phyloP scores from a whole-genome alignment of 2,329 filamentous ascomycete species.

The Fusarium bactridioides region DNA sequence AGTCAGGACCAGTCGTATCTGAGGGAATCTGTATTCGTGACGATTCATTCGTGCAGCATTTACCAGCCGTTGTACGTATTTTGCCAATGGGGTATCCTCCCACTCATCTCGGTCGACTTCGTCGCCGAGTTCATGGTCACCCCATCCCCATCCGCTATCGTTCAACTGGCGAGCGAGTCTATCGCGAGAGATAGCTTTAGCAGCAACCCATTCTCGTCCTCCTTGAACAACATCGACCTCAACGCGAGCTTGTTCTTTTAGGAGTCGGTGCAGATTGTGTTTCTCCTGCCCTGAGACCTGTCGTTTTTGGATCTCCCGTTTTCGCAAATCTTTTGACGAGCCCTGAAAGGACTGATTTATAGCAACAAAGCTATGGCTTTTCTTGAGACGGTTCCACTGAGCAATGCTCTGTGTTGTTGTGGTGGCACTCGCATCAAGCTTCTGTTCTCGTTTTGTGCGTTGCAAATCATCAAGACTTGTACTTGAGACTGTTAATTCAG shows the following conservation, averaged over 20 bases:
- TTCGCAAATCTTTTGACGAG: constrained; percentile 41
- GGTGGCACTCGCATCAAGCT: constrained; percentile 39
- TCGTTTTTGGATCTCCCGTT: constrained; percentile 33
- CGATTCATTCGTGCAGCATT: constrained; percentile 49
- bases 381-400: constrained; percentile 47
- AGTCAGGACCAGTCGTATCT: constrained; percentile 48
- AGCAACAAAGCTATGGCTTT: constrained; percentile 43
- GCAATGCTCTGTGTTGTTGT: constrained; percentile 30
- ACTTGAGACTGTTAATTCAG: constrained; percentile 13
- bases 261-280: constrained; percentile 41
- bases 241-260: constrained; percentile 47
- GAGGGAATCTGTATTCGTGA: constrained; percentile 49
- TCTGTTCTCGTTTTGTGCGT: constrained; percentile 15
- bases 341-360: constrained; percentile 47
- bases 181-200: constrained; percentile 43
- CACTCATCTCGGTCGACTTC: constrained; percentile 46
- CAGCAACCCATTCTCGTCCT: constrained; percentile 47
- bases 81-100: constrained; percentile 47
- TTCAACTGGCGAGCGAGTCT: constrained; percentile 51
- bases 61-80: constrained; percentile 45
- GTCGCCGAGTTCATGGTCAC: constrained; percentile 45
- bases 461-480: background rate
- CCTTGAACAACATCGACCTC: constrained; percentile 49
- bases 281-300: constrained; percentile 38
- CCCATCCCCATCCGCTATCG: constrained; percentile 54